phyloP scores from a whole-genome alignment of 2,329 filamentous ascomycete genomes.

The Epichloe festucae region DNA sequence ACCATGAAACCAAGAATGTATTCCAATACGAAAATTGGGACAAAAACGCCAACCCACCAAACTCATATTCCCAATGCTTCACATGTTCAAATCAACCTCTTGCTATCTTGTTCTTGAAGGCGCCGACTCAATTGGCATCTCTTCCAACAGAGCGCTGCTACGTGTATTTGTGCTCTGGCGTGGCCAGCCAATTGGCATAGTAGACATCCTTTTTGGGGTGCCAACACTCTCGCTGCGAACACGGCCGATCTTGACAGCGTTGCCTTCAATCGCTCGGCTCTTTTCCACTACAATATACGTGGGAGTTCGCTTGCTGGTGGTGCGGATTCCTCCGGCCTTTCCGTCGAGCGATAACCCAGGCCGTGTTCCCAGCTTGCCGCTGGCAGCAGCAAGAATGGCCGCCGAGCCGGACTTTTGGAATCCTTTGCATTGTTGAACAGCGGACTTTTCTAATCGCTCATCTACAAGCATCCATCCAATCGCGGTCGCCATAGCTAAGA shows the following conservation, averaged over 20 bases:
- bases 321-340: slow-evolving; percentile 9
- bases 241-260: slow-evolving; percentile 9
- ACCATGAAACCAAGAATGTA: neutral
- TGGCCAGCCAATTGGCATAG: slow-evolving; percentile 27
- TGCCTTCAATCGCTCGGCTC: slow-evolving; percentile 7
- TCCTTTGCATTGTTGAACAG: slow-evolving; percentile 19
- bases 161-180: neutral
- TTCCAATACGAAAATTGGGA: neutral
- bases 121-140: neutral
- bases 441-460: slow-evolving; percentile 26
- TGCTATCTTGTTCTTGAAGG: neutral
- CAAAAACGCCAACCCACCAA: neutral
- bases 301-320: slow-evolving; percentile 11
- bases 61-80: neutral
- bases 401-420: slow-evolving; percentile 10
- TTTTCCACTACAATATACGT: slow-evolving; percentile 10
- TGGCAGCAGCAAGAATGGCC: slow-evolving; percentile 8
- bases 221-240: slow-evolving; percentile 10
- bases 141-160: neutral
- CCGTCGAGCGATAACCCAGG: slow-evolving; percentile 7
- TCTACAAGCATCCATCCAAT: slow-evolving; percentile 35
- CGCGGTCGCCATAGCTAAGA: slow-evolving; percentile 42
- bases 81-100: neutral
- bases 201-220: slow-evolving; percentile 16
- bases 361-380: slow-evolving; percentile 7